Evolutionary conservation across 495 filamentous ascomycete species (phyloP), one percentile per base, ranked within the genome.

Genomic region (Penicillium mononematosum): DNA sequence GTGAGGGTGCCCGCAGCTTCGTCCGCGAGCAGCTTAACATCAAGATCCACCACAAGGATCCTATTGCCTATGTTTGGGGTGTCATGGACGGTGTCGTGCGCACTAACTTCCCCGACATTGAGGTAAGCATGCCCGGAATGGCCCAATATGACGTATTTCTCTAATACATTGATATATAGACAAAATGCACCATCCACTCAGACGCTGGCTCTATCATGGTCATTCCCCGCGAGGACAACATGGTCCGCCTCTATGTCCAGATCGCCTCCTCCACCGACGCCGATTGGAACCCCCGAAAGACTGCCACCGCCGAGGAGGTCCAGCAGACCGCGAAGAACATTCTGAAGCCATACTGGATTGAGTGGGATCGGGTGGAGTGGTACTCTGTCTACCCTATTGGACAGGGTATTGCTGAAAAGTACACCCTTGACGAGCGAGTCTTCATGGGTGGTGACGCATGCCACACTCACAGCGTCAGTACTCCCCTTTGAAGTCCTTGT

Each of bases 61-160:
- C 82, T 17, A 84, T 87, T 49, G 75, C 80, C 25, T 78, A 85
- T 52, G 82, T 89, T 24, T 90, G 87, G 87, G 91, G 91, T 70
- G 91, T 96, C 45, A 88, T 95, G 85, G 91, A 96, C 59, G 79
- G 90, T 56, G 86, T 88, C 53, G 86, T 90, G 17, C 78, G 75
- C 29, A 94, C 91, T 10, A 78, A 86, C 66, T 96, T 96, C 75
- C 91, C 91, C 31, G 89, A 96, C 88, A 86, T 95, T 83, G 77
- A 77, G 72, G 75, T 76, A 63, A 65, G 72, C 10, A 24, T 42
- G 24, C 29, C 29, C n/a, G 22, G 29, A 45, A 34, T 3, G n/a
- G 46, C 14, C 16, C 19, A 14, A 10, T 25, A 10, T 25, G 27
- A 8, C 56, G 19, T 17, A 50, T 42, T 41, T 7, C 5, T 39